Evolutionary conservation across 768 basidiomycete species (phyloP).

Genomic region (Arthromyces matolae): DNA sequence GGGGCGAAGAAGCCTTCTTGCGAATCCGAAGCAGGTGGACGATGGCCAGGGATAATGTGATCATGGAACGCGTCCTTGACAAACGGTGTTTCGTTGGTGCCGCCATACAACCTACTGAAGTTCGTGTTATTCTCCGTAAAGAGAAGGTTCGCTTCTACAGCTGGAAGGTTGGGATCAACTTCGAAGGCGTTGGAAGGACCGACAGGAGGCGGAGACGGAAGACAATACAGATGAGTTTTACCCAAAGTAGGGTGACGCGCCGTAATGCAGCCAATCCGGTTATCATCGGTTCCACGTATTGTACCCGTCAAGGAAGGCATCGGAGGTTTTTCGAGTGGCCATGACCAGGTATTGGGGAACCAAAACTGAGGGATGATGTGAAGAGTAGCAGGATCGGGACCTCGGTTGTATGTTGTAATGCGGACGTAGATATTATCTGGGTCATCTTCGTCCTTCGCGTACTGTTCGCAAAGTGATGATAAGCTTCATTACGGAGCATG

Average conservation of each 20-base stretch:
- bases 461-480: slow-evolving; percentile 42
- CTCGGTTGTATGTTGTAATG: slow-evolving; percentile 95
- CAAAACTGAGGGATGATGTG: slow-evolving; percentile 95
- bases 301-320: slow-evolving; percentile 61
- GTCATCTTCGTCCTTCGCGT: slow-evolving; percentile 94
- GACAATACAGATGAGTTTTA: slow-evolving; percentile 79
- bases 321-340: slow-evolving; percentile 66
- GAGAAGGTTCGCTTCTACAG: slow-evolving; percentile 77
- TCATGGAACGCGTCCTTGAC: slow-evolving; percentile 99
- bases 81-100: slow-evolving; percentile 74
- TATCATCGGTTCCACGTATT: slow-evolving; percentile 36
- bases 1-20: slow-evolving; percentile 44
- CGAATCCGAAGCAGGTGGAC: slow-evolving; percentile 50
- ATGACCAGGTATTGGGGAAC: slow-evolving; percentile 99
- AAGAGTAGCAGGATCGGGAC: slow-evolving; percentile 89
- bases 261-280: slow-evolving; percentile 57
- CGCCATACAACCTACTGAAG: slow-evolving; percentile 86
- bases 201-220: slow-evolving; percentile 90
- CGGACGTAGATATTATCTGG: slow-evolving; percentile 87
- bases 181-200: slow-evolving; percentile 62
- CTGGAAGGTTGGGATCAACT: slow-evolving; percentile 61
- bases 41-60: slow-evolving; percentile 87
- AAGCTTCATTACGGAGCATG: slow-evolving; percentile 3
- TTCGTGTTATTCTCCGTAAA: slow-evolving; percentile 99
- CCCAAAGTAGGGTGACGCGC: slow-evolving; percentile 74